Evolutionary conservation across 106 monocot species (phyloP).

Genomic region (Amphibolis antarctica): DNA sequence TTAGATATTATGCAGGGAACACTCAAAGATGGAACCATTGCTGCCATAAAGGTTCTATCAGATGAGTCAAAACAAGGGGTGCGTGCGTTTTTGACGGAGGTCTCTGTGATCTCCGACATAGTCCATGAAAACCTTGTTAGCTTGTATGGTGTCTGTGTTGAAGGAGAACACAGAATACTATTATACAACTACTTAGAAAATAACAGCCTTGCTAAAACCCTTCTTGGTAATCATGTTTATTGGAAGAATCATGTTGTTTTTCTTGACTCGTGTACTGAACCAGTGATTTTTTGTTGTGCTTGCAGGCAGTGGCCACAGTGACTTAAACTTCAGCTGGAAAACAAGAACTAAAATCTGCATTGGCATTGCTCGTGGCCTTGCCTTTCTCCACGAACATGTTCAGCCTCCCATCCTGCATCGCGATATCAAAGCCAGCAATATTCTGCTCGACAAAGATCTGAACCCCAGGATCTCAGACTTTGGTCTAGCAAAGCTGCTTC

Average conservation of each 20-base stretch:
- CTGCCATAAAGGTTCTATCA: conserved; percentile 6
- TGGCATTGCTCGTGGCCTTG: conserved; percentile 25
- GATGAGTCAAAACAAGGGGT: conserved; percentile 1
- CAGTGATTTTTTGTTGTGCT: background rate
- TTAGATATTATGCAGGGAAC: background rate
- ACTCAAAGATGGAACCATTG: conserved; percentile 5
- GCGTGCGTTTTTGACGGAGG: conserved; percentile 5
- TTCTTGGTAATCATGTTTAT: conserved; percentile 5
- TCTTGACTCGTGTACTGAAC: background rate
- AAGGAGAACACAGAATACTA: conserved; percentile 5
- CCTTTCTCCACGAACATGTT: conserved; percentile 23
- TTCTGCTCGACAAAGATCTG: conserved; percentile 27
- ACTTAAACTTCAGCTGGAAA: conserved; percentile 14
- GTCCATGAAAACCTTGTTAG: conserved; percentile 2
- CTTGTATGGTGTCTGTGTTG: conserved; percentile 3
- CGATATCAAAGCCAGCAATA: conserved; percentile 28
- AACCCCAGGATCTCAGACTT: conserved; percentile 29
- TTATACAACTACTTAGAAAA: conserved; percentile 4
- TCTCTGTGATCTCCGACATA: conserved; percentile 2
- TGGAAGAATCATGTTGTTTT: background rate
- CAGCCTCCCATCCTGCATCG: conserved; percentile 16
- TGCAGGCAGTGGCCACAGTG: conserved; percentile 10
- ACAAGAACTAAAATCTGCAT: conserved; percentile 16
- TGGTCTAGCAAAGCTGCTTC: conserved; percentile 25
- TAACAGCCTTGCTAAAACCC: conserved; percentile 5